phyloP scores from a whole-genome alignment of 805 yeast genomes.

The Zygotorulaspora sp. region DNA sequence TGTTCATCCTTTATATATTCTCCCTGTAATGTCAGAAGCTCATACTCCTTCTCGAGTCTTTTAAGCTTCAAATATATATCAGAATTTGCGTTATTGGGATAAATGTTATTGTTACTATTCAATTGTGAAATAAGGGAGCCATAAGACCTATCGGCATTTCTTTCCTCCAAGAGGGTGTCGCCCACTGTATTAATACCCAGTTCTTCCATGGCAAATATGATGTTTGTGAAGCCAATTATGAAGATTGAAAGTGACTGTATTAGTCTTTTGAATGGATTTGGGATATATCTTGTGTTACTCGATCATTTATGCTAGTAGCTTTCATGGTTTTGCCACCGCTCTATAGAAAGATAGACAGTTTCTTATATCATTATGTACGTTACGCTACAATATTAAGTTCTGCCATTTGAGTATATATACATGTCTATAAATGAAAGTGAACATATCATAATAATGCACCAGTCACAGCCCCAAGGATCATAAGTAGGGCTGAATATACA shows the following conservation, averaged over 20 bases:
- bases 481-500: constrained; percentile 14
- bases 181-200: constrained; percentile 45
- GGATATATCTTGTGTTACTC: background rate
- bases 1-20: constrained; percentile 98
- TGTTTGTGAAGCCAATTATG: no score
- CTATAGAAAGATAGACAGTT: background rate
- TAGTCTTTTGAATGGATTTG: no score
- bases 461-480: constrained; percentile 7
- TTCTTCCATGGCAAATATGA: constrained; percentile 56
- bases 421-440: background rate
- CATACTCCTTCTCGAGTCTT: constrained; percentile 85
- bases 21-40: constrained; percentile 80
- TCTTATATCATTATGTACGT: no score
- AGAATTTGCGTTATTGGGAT: constrained; percentile 31
- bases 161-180: constrained; percentile 35
- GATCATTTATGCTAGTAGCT: background rate
- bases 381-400: no score
- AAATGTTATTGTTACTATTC: constrained; percentile 21
- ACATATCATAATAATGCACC: constrained; percentile 1
- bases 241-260: no score
- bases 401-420: no score
- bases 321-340: background rate
- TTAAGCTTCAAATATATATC: constrained; percentile 84
- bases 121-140: constrained; percentile 32
- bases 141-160: constrained; percentile 29